Percentiles rank a stretch among this genome's conserved stretches.
These are phyloP conservation scores for Sclerotinia nivalis DNA, from an alignment of 2,329 filamentous ascomycete genomes.

Conservation along the genomic window DNA sequence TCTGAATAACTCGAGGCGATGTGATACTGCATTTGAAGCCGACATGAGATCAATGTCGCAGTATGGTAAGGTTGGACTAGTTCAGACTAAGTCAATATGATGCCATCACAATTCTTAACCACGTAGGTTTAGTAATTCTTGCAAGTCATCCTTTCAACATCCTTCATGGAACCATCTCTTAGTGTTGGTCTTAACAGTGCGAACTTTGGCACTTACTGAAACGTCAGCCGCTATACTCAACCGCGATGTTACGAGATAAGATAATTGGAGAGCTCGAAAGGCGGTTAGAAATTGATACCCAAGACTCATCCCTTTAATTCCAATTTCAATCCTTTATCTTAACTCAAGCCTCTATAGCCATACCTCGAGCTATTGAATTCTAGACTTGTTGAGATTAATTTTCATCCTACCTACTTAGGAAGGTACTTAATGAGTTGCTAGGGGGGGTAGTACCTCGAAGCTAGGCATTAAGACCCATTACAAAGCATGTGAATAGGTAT, in stretches of 20 bases:
- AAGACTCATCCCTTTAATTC: background rate
- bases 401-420: conserved; percentile 7
- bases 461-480: background rate
- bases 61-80: background rate
- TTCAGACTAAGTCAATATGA: background rate
- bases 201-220: background rate
- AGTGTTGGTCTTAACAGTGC: background rate
- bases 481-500: conserved; percentile 9
- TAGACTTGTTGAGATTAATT: background rate
- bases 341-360: background rate
- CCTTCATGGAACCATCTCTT: background rate
- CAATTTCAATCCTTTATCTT: background rate
- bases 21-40: conserved; percentile 6
- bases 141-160: background rate
- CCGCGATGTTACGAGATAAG: background rate
- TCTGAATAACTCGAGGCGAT: conserved; percentile 18
- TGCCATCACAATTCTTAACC: background rate
- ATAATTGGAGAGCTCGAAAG: background rate
- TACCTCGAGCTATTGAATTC: background rate
- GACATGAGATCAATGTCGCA: conserved; percentile 20
- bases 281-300: background rate
- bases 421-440: background rate
- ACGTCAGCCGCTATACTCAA: background rate
- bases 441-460: conserved; percentile 7
- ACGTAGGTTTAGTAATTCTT: background rate